These are phyloP conservation scores for Tephrocybe sp. DNA, from an alignment of 768 basidiomycete species.

Conservation along the genomic window DNA sequence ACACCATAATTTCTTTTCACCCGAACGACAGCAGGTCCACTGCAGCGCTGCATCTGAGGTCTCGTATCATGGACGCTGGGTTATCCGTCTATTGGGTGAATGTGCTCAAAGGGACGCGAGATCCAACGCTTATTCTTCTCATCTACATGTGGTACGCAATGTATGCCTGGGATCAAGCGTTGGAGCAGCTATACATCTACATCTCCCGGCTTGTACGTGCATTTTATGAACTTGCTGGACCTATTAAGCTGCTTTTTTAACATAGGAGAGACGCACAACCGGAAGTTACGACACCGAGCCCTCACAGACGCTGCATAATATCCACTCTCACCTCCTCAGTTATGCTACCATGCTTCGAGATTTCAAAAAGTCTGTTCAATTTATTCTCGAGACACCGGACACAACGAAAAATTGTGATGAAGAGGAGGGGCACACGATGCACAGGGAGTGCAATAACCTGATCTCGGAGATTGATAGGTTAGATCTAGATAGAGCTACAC, in stretches of 20 bases:
- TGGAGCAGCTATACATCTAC: constrained; percentile 52
- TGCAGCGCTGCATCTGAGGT: constrained; percentile 14
- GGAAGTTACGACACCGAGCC: constrained; percentile 40
- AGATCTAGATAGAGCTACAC: constrained; percentile 33
- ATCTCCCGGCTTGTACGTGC: constrained; percentile 46
- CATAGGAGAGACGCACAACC: constrained; percentile 46
- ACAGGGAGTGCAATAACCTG: constrained; percentile 39
- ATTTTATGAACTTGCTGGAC: not conserved
- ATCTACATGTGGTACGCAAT: constrained; percentile 59
- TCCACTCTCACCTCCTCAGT: constrained; percentile 61
- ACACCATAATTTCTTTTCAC: constrained; percentile 16
- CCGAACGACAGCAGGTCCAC: constrained; percentile 11
- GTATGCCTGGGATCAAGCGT: constrained; percentile 62
- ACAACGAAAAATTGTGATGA: not conserved
- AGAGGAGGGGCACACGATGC: constrained; percentile 21
- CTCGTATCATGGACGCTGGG: constrained; percentile 22
- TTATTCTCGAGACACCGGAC: constrained; percentile 48
- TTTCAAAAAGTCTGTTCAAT: constrained; percentile 51
- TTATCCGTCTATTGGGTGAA: constrained; percentile 49
- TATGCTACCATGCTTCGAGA: constrained; percentile 56
- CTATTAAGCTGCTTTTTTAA: not conserved
- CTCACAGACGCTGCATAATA: constrained; percentile 54
- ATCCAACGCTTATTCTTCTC: constrained; percentile 57
- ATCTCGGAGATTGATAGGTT: constrained; percentile 43
- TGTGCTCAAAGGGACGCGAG: constrained; percentile 38